Base-by-base conservation (phyloP, 164 flowering plant genomes). In the Piper longum region DNA sequence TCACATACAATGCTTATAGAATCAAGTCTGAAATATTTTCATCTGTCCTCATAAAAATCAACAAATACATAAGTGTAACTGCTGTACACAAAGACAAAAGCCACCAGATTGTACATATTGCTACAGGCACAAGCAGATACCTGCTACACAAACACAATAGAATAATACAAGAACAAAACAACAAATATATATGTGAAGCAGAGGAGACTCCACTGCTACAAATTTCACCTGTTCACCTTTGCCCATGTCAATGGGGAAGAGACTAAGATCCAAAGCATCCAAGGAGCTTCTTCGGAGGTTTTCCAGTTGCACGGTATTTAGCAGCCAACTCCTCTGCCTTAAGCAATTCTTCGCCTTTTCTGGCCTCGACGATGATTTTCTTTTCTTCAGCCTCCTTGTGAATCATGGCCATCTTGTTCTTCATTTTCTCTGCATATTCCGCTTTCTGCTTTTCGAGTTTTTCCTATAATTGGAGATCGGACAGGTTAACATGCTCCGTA, bases 311-410 rank as follows among this genome's bases (percentile, higher is more conserved):
- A 7, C 96, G 85, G 64, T 83, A 83, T 61, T 89, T 89, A 11
- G 95, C 91, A 66, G 95, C 89, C 5, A 43, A 26, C 73, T 92
- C 98, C 74, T 92, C 97, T 6, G 84, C 96, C 73, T 80, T 86
- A 71, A 88, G 87, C 44, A 83, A 44, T n/a, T 83, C 88, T 77
- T 89, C 97, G 4, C 87, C 90, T 0, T 77, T 76, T 62, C 77
- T 78, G 41, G 98, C 98, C 75, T 85, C 89, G 45, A 83, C 72
- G 51, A 77, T 70, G 6, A 96, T 97, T 73, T 78, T 80, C 81
- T 79, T 86, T 70, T 89, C 97, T 62, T 92, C 95, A 16, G 97
- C 97, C 66, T 58, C 70, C 76, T 79, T 92, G 82, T 92, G 98
- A 63, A 89, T 57, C 4, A 72, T 2, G 6, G 88, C 91, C 18